Evolutionary conservation across 768 basidiomycete species (phyloP).

Genomic region (Mycena metata): DNA sequence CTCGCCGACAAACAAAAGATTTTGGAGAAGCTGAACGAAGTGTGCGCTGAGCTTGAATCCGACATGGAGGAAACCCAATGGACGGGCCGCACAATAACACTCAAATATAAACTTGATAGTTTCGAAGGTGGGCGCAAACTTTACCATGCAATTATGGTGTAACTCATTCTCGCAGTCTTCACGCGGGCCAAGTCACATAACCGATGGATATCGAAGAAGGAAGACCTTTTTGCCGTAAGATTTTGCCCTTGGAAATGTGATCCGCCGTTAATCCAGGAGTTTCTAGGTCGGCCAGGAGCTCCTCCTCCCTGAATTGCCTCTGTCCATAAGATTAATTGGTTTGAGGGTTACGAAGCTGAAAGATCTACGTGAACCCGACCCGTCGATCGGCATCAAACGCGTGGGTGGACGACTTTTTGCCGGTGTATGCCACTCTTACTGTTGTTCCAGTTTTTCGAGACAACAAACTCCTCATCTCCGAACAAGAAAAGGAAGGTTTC

Average conservation of each 20-base stretch:
- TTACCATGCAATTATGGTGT: not conserved
- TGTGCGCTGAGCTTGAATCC: constrained; percentile 83
- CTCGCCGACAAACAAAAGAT: constrained; percentile 76
- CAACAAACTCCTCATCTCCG: constrained; percentile 48
- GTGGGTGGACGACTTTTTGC: constrained; percentile 65
- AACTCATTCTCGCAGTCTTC: constrained; percentile 61
- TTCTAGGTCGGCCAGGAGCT: constrained; percentile 84
- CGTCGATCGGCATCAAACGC: constrained; percentile 75
- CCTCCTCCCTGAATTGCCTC: constrained; percentile 82
- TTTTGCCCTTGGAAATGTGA: constrained; percentile 17
- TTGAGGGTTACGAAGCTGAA: constrained; percentile 90
- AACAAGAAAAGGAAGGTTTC: constrained; percentile 57
- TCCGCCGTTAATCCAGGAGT: constrained; percentile 29
- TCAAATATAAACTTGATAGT: constrained; percentile 94
- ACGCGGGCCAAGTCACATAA: constrained; percentile 87
- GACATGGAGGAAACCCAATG: constrained; percentile 88
- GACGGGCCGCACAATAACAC: constrained; percentile 88
- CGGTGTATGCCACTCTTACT: not conserved
- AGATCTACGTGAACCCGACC: constrained; percentile 71
- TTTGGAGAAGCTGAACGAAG: constrained; percentile 81
- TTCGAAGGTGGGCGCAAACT: constrained; percentile 72
- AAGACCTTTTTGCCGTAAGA: constrained; percentile 82
- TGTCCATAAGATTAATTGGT: constrained; percentile 88
- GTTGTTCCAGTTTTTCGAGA: constrained; percentile 69
- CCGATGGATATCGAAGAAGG: constrained; percentile 82